Conservation (phyloP, 495 filamentous ascomycete genomes). For the Terfezia claveryi region DNA sequence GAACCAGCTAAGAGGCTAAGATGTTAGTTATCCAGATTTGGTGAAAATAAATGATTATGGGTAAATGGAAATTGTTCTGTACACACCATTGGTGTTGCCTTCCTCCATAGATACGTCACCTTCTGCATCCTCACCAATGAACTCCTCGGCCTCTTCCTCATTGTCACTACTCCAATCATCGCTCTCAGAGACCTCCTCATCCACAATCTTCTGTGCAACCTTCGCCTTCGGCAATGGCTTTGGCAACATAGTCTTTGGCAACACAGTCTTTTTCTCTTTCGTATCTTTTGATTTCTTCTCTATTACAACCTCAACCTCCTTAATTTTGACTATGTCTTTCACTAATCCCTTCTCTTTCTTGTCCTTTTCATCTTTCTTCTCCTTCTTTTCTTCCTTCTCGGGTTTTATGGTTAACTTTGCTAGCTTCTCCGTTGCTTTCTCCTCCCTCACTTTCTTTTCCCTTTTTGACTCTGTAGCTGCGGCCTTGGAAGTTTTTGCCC, state of each 20-base stretch:
- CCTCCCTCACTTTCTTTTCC: not conserved
- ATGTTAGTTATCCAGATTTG: not conserved
- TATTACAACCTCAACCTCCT: constrained; percentile 5
- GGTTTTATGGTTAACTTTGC: not conserved
- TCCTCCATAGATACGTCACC: not conserved
- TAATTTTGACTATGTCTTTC: not conserved
- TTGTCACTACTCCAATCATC: not conserved
- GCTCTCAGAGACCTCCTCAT: constrained; percentile 2
- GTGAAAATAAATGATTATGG: not conserved
- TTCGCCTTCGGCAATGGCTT: not conserved
- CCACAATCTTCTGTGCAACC: not conserved
- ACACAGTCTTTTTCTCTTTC: constrained; percentile 1
- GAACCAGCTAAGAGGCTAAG: not conserved
- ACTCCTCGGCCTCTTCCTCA: constrained; percentile 4
- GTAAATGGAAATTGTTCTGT: not conserved
- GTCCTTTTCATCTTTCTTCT: constrained; percentile 9
- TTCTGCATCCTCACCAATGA: not conserved
- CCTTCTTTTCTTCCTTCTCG: not conserved
- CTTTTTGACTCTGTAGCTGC: not conserved
- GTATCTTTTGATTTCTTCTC: constrained; percentile 3
- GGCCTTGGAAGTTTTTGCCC: not conserved
- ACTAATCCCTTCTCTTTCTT: not conserved
- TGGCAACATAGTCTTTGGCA: not conserved
- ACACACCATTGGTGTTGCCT: not conserved
- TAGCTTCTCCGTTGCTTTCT: constrained; percentile 3